These are phyloP conservation scores for Xylaria sp. DNA, from an alignment of 2,329 filamentous ascomycete genomes.

Conservation along the genomic window DNA sequence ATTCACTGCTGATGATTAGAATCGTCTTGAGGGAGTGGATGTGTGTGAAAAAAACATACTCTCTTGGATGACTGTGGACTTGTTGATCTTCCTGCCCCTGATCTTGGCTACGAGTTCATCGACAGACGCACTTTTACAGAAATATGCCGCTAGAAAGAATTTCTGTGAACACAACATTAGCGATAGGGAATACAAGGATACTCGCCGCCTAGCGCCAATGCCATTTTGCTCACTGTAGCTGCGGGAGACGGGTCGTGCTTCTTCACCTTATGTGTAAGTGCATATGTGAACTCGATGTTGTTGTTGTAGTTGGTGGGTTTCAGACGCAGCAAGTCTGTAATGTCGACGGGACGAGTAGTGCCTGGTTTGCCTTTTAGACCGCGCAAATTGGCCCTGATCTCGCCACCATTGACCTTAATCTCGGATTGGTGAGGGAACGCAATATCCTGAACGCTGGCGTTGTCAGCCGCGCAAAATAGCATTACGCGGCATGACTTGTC, in stretches of 20 bases:
- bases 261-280: conserved; percentile 84
- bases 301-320: conserved; percentile 76
- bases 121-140: conserved; percentile 79
- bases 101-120: conserved; percentile 76
- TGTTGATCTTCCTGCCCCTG: conserved; percentile 76
- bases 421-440: conserved; percentile 93
- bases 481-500: conserved; percentile 77
- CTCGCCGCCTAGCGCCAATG: conserved; percentile 37
- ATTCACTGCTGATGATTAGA: conserved; percentile 67
- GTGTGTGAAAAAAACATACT: conserved; percentile 64
- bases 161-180: conserved; percentile 61
- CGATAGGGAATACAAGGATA: conserved; percentile 6
- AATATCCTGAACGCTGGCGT: conserved; percentile 75
- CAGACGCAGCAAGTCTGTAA: conserved; percentile 79
- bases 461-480: conserved; percentile 82
- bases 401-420: conserved; percentile 86
- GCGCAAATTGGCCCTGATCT: conserved; percentile 91
- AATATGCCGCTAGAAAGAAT: conserved; percentile 76
- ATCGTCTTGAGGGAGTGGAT: background rate
- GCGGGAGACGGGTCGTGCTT: conserved; percentile 42
- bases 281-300: conserved; percentile 86
- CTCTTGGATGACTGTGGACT: conserved; percentile 83
- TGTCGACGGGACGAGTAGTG: conserved; percentile 91
- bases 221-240: conserved; percentile 45
- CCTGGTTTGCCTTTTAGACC: conserved; percentile 96